Evolutionary conservation across 2,329 filamentous ascomycete species (phyloP), one percentile per base, ranked within the genome.

Genomic region (Colletotrichum tabaci): DNA sequence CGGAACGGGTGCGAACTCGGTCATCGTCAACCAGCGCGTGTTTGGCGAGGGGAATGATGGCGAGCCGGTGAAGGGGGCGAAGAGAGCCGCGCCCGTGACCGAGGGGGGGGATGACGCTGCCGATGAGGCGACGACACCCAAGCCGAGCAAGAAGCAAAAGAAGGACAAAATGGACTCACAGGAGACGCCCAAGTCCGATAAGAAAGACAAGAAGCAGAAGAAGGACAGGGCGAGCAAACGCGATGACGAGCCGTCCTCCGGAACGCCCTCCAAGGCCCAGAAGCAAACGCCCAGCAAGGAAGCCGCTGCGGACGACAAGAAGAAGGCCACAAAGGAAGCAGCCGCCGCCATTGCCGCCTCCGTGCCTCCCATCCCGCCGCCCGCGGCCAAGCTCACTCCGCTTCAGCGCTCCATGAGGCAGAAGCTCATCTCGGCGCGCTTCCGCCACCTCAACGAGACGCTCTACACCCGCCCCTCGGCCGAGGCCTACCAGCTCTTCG

Each of bases 361-460:
- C 44, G 55, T 69, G 42, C 60, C 68, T n/a, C 83, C 84, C 49
- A 81, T 83, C 9, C 82, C 85, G 49, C 82, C 84, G 44, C 80
- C 84, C 46, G 79, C 83, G 38, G 79, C 82, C 73, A 94, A 93
- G 76, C 90, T 99, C 78, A 99, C 96, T 0, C 95, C 96, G 4
- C 91, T 99, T 67, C 96, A 99, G 86, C 91, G 93, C 66, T 91
- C 94, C 4, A 99, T 99, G 96, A 92, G 94, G 73, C 92, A 95
- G 79, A 99, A 99, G 86, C 91, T 99, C 74, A 88, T 97, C 74
- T 97, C 95, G 12, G 95, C 96, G 1, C 95, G 96, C 70, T 99
- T 99, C 89, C 94, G 96, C 74, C 95, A 98, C 82, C 91, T 99
- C 73, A 99, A 99, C 82, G 93, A 99, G 85, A 96, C 94, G 0